Percentiles rank a stretch among this genome's conserved stretches.
Conservation (phyloP, 169 alveolate genomes). For the Plasmodium inui region DNA sequence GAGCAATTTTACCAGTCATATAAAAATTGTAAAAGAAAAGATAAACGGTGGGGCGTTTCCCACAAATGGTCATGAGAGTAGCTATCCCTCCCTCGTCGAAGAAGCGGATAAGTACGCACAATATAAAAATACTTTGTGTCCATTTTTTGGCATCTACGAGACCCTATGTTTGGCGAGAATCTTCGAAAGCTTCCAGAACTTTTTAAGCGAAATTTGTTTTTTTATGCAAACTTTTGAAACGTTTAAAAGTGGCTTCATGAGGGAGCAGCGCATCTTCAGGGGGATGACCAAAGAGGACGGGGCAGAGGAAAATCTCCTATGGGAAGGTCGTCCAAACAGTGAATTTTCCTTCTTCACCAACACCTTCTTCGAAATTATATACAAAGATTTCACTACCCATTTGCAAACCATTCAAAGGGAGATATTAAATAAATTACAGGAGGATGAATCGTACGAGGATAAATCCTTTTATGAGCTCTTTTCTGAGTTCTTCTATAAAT, state of each 20-base stretch:
- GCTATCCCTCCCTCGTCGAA: not conserved
- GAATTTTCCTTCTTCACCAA: slow-evolving; percentile 33
- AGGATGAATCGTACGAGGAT: not conserved
- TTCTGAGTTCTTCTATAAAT: slow-evolving; percentile 11
- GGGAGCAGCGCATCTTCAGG: slow-evolving; percentile 26
- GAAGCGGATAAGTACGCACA: slow-evolving; percentile 15
- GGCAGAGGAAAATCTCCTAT: not conserved
- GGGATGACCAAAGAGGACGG: not conserved
- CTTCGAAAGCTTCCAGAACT: slow-evolving; percentile 18
- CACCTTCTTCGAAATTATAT: slow-evolving; percentile 68
- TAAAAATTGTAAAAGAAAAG: slow-evolving; percentile 15
- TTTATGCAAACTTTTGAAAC: slow-evolving; percentile 33
- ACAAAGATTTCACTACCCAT: slow-evolving; percentile 56
- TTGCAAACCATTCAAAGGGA: slow-evolving; percentile 47
- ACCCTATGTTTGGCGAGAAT: slow-evolving; percentile 4
- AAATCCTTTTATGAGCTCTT: slow-evolving; percentile 42
- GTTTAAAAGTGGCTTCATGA: slow-evolving; percentile 51
- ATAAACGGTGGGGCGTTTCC: not conserved
- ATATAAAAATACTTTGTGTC: slow-evolving; percentile 33
- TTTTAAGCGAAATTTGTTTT: slow-evolving; percentile 41
- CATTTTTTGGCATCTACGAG: slow-evolving; percentile 46
- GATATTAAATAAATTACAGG: not conserved
- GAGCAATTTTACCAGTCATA: slow-evolving; percentile 28
- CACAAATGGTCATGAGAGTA: not conserved
- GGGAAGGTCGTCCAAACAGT: not conserved